These are phyloP conservation scores for Fagopyrum homotropicum DNA, from an alignment of 148 eudicot genomes.

Conservation along the genomic window DNA sequence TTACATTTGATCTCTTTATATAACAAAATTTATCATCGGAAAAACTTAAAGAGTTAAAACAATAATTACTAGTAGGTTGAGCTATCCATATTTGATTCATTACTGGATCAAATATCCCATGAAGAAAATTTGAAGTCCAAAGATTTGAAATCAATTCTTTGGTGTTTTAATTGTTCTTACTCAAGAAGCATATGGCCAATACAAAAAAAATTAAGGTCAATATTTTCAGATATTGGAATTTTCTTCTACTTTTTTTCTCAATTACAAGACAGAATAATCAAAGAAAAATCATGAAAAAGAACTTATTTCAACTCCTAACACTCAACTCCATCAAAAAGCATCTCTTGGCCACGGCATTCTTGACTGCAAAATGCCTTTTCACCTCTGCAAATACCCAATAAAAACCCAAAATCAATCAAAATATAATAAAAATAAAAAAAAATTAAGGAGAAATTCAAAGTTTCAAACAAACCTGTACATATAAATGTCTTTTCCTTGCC, in stretches of 20 bases:
- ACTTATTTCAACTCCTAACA: constrained; percentile 16
- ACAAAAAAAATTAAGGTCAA: not conserved
- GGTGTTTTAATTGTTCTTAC: not conserved
- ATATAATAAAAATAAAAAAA: constrained; percentile 7
- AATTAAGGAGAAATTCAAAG: not conserved
- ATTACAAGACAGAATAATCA: not conserved
- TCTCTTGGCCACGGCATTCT: constrained; percentile 75
- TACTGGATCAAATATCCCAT: not conserved
- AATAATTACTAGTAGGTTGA: no score
- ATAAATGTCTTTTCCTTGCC: constrained; percentile 59
- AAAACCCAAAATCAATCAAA: constrained; percentile 8
- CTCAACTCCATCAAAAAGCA: constrained; percentile 54
- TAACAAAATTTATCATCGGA: no score
- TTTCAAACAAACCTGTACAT: constrained; percentile 57
- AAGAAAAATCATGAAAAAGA: not conserved
- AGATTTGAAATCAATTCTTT: not conserved
- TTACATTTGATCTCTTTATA: no score
- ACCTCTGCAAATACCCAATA: constrained; percentile 44
- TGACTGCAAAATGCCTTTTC: constrained; percentile 83
- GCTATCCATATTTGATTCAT: not conserved
- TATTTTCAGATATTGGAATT: not conserved
- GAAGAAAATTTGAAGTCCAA: not conserved
- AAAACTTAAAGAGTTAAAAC: no score
- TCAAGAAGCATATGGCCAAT: not conserved
- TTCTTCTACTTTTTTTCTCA: not conserved